Evolutionary conservation across 2,329 filamentous ascomycete genomes (phyloP), one percentile per base, ranked within the genome.

Genomic region (Hymenoscyphus occultus): DNA sequence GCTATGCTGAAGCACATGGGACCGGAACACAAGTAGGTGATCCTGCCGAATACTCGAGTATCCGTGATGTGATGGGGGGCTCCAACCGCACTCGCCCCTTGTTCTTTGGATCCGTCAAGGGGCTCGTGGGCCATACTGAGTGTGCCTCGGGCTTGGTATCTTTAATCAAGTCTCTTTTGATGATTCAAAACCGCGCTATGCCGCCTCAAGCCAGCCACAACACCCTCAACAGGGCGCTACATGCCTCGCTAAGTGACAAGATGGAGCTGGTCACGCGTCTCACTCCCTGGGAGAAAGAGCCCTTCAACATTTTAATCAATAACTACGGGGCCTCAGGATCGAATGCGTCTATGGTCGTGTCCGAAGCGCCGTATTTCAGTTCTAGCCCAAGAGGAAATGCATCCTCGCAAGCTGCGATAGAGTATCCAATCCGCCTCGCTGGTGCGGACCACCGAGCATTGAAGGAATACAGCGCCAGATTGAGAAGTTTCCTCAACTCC

Each of bases 61-160:
- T 69, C n/a, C 60, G 64, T 2, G 10, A 48, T 19, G 62, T 56
- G 1, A 65, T 69, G 19, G 67, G 67, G 5, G 62, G 61, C 1
- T 12, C 63, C 10, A 32, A 39, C 22, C 22, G 22, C 22, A 22
- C 22, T 22, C 22, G 22, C 22, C 22, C 22, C 22, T 22, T 22
- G 22, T 32, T 39, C 13, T 22, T 69, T 31, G 57, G 63, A 6
- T 70, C 65, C 5, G 68, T 79, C 39, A 79, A 80, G 66, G 71
- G 76, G 4, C 78, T 79, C 48, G 63, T 80, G n/a, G 82, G 82
- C 0, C 82, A 84, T 65, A 69, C 71, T 0, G 82, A 83, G 67
- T 78, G 75, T 0, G 79, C 80, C 0, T 76, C 77, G 1, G 82
- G 80, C 0, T 61, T 83, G 0, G 75, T 75, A 0, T 74, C 74